Evolutionary conservation across 768 basidiomycete genomes (phyloP).

Genomic region (Hypholoma sublateritium): DNA sequence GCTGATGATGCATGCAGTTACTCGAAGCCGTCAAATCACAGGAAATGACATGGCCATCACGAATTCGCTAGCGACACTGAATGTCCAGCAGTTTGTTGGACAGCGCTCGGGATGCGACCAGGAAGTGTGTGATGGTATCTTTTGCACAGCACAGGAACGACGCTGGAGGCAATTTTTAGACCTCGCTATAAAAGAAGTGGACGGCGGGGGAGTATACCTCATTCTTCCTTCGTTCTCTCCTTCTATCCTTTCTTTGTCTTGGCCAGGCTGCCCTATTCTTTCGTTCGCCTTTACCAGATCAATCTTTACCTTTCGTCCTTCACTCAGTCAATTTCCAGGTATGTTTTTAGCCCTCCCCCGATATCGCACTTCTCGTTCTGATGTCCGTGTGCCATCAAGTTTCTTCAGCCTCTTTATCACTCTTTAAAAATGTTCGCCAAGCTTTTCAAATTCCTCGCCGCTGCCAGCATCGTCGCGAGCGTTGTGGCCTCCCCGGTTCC

Average conservation of each 20-base stretch:
- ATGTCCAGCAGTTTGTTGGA: not conserved
- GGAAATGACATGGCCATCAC: not conserved
- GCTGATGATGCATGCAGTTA: too few relatives aligned
- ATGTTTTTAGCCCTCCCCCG: not conserved
- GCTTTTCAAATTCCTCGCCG: slow-evolving; percentile 26
- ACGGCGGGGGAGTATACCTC: slow-evolving; percentile 13
- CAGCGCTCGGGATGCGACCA: slow-evolving; percentile 1
- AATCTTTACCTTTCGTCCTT: slow-evolving; percentile 26
- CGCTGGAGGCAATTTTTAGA: not conserved
- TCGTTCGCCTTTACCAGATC: slow-evolving; percentile 24
- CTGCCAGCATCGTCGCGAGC: slow-evolving; percentile 29
- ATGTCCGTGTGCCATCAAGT: slow-evolving; percentile 9
- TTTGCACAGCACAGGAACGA: not conserved
- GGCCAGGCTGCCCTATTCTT: slow-evolving; percentile 36
- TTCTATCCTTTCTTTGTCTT: slow-evolving; percentile 20
- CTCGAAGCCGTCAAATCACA: not conserved
- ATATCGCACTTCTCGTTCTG: not conserved
- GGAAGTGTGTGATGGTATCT: not conserved
- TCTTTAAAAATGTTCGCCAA: slow-evolving; percentile 37
- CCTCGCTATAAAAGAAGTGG: slow-evolving; percentile 5
- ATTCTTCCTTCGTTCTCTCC: slow-evolving; percentile 28
- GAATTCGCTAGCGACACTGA: not conserved
- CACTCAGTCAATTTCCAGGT: slow-evolving; percentile 23
- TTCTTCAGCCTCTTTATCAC: slow-evolving; percentile 12
- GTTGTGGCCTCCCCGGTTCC: slow-evolving; percentile 23